These are phyloP conservation scores for Ziziphus jujuba DNA, from an alignment of 306 rosid species.

Conservation along the genomic window DNA sequence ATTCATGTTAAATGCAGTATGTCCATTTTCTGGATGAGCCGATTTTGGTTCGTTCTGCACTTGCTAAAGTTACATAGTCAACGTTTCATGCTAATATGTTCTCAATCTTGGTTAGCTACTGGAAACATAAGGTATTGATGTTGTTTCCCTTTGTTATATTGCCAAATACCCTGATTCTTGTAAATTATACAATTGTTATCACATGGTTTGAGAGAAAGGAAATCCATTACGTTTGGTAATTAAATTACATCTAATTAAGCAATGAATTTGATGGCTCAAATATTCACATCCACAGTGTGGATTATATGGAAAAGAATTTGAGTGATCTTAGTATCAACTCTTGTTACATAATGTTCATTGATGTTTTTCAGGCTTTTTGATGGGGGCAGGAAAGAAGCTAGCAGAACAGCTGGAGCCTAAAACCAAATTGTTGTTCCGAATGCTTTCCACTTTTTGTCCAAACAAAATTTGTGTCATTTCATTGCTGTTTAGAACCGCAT, in stretches of 20 bases:
- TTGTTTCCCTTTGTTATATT: neutral
- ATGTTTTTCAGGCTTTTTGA: constrained; percentile 7
- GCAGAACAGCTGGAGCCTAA: constrained; percentile 19
- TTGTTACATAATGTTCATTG: neutral
- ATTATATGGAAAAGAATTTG: too few relatives aligned
- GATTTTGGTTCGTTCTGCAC: constrained; percentile 5
- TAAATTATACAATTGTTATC: neutral
- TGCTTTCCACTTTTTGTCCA: constrained; percentile 20
- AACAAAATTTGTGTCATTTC: constrained; percentile 18
- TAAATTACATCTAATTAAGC: neutral
- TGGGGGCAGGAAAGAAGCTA: constrained; percentile 9
- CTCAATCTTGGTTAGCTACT: constrained; percentile 5
- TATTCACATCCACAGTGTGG: neutral
- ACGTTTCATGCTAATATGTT: constrained; percentile 2
- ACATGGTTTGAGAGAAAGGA: neutral
- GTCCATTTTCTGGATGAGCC: constrained; percentile 14
- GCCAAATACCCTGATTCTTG: neutral
- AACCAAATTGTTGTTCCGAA: constrained; percentile 19
- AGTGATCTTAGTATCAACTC: neutral
- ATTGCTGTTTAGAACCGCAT: constrained; percentile 16
- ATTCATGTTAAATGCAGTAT: constrained; percentile 10
- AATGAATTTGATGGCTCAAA: neutral
- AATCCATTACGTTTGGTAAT: neutral
- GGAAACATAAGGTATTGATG: constrained; percentile 11
- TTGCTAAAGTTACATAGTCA: constrained; percentile 14